A percentile compares a stretch with the other conserved stretches of the same genome.
These are phyloP conservation scores for Gnetum montanum DNA, from an alignment of 75 land plant species.

Conservation along the genomic window DNA sequence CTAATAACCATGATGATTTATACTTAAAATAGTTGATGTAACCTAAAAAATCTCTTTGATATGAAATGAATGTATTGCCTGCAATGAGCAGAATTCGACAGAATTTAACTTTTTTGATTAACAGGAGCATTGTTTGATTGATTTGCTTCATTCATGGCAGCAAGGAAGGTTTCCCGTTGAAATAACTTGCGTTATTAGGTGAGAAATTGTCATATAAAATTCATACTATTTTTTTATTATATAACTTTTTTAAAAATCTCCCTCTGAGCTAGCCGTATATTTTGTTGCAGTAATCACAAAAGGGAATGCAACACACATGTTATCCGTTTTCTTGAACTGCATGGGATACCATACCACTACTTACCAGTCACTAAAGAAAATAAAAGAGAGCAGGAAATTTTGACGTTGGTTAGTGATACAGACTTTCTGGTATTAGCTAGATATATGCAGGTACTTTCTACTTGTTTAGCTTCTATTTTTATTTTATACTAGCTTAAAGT, in stretches of 20 bases:
- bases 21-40: too few species aligned
- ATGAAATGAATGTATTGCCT: too few species aligned
- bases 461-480: not conserved
- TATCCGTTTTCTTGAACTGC: conserved; percentile 71
- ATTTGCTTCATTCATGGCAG: conserved; percentile 89
- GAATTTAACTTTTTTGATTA: not conserved
- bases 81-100: too few species aligned
- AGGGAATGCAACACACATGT: conserved; percentile 83
- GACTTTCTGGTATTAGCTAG: conserved; percentile 95
- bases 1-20: too few species aligned
- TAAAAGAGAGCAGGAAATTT: conserved; percentile 78
- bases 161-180: conserved; percentile 84
- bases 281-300: conserved; percentile 83
- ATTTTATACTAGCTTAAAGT: not conserved
- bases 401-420: conserved; percentile 63
- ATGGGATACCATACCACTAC: conserved; percentile 80
- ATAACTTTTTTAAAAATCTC: not conserved
- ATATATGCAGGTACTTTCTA: conserved; percentile 86
- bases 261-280: not conserved
- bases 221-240: not conserved
- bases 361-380: conserved; percentile 43
- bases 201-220: not conserved
- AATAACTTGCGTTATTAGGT: conserved; percentile 85
- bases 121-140: conserved; percentile 95
- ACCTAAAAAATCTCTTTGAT: too few species aligned